Conservation (phyloP, 2,329 filamentous ascomycete species). For the Aspergillus luchuensis region DNA sequence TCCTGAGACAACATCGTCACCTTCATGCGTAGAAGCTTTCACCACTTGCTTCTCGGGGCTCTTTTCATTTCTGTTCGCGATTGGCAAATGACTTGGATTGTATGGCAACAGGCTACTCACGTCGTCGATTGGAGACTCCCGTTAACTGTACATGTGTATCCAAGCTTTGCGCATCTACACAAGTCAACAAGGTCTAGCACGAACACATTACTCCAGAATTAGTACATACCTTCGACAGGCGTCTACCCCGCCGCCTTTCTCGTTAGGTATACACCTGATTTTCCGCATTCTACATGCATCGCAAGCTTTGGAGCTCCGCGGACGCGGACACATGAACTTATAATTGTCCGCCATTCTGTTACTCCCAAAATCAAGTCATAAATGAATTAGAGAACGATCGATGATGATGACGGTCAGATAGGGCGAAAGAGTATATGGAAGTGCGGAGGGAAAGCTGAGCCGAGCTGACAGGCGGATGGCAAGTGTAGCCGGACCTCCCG, state of each 20-base stretch:
- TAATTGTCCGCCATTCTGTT: not conserved
- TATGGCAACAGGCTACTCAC: too few species aligned
- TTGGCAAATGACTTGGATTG: too few species aligned
- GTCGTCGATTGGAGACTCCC: not conserved
- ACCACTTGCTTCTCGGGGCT: too few species aligned
- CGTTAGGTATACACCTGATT: not conserved
- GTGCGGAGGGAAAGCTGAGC: not conserved
- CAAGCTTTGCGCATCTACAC: not conserved
- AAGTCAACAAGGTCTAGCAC: not conserved
- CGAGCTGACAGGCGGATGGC: not conserved
- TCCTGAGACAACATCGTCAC: not conserved
- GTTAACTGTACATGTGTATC: not conserved
- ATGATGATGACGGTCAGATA: not conserved
- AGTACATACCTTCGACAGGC: constrained; percentile 1
- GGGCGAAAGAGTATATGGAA: not conserved
- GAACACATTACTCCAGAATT: too few species aligned
- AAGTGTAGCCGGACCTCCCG: constrained; percentile 2
- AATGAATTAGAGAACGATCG: not conserved
- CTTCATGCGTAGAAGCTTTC: too few species aligned
- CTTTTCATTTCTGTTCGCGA: too few species aligned
- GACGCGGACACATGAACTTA: not conserved
- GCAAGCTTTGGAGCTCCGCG: not conserved
- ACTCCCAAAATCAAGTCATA: not conserved
- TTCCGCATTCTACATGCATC: not conserved
- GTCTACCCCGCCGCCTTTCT: not conserved